Base-by-base conservation (phyloP, 192 early-diverging fungal genomes). In the Mortierella hygrophila region DNA sequence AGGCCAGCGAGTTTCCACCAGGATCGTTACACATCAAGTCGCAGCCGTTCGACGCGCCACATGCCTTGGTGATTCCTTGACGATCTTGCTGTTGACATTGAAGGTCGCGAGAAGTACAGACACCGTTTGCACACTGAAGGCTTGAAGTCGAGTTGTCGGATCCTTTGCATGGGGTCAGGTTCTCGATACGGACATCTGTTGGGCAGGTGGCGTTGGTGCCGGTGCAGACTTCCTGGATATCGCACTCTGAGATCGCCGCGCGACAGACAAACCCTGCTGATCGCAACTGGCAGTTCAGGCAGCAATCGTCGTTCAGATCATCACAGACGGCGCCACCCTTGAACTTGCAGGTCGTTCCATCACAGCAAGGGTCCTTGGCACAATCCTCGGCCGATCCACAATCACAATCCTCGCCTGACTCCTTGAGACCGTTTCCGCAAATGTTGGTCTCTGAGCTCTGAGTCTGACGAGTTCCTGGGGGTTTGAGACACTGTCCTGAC, bases 351-450 rank as follows among this genome's bases (percentile, higher is more conserved):
- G 96, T 97, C 2, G 89, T 78, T 20, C 90, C 91, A 79, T 96
- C 91, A 82, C 98, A 99, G 89, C 98, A 99, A 13, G 93, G 90
- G 73, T 96, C 95, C 23, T 86, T 90, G 32, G 88, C 89, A 79
- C 96, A 97, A 37, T 93, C 91, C 40, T 92, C 92, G 11, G 90
- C 82, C 5, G 91, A 89, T 16, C 95, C 96, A 78, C 96, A 97
- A 82, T 99, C 98, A 87, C 98, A 99, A 63, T 99, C 94, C 89
- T 99, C 98, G 74, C 93, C 94, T 10, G 88, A 68, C 85, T 99
- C 98, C 76, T 93, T 93, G 69, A 99, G 93, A 0, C 97, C 98
- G 85, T 99, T 99, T 37, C 98, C 98, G 83, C 98, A 99, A 88
- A 99, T 98, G 46, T 86, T 86, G 35, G 92, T 89, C 18, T 89